Base-by-base conservation (phyloP, 169 alveolate species). In the Plasmodium knowlesi region DNA sequence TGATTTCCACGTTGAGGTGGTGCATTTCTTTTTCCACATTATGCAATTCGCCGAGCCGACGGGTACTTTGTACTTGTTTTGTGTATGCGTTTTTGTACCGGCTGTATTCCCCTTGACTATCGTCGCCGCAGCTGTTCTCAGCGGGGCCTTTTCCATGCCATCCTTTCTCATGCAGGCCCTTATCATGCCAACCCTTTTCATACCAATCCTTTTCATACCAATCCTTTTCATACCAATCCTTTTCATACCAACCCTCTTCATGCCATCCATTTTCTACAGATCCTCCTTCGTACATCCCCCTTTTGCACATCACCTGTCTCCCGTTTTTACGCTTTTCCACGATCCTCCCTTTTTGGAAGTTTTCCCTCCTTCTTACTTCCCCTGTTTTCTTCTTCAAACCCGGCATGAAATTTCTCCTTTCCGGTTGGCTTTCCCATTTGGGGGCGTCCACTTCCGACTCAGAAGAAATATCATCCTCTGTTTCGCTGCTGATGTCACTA, bases 1-100 rank as follows among this genome's bases (percentile, higher is more conserved):
- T 19, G 0, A 83, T 83, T 10, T 83, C 34, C 28, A 16, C 9
- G 14, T 19, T 83, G n/a, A 83, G 73, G 12, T 28, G 19, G n/a
- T 83, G 30, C 41, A 83, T 37, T 83, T 83, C 76, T 22, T 71
- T 83, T 70, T 39, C 22, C 53, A 83, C 22, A n/a, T 19, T 83
- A 34, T 54, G 16, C 22, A 54, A 1, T 54, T 82, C 78, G n/a
- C 32, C 89, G 41, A 19, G 61, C 22, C 28, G 67, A 22, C 25
- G 76, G 41, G 10, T 32, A 67, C n/a, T 22, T n/a, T 0, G 2
- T 12, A 1, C 76, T 5, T 67, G 76, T 67, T 50, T 50, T 50
- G n/a, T 50, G n/a, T 37, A 1, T 25, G n/a, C 0, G 37, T 67
- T n/a, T 8, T 67, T 28, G 37, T 67, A 67, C 14, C 41, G 39